A percentile compares a stretch with the other conserved stretches of the same genome.
These are phyloP conservation scores for Diospyros lotus DNA, from an alignment of 148 eudicot species.

Conservation along the genomic window DNA sequence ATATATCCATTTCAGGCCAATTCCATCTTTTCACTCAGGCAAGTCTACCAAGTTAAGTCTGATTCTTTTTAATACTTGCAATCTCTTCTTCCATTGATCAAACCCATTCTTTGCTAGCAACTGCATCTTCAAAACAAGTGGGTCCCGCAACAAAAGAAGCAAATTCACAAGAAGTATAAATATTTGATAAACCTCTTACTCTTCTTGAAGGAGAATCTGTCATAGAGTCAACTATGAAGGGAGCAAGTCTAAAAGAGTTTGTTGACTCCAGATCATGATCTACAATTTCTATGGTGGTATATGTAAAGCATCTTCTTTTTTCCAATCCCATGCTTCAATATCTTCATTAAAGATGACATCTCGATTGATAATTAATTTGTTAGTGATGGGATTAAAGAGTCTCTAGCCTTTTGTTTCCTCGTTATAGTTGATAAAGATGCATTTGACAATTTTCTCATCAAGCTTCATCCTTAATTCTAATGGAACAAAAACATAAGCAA, in stretches of 20 bases:
- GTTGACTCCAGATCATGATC: neutral
- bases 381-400: neutral
- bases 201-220: neutral
- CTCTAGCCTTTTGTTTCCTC: neutral
- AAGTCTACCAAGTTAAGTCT: neutral
- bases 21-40: neutral
- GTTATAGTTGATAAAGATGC: neutral
- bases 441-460: neutral
- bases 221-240: neutral
- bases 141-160: neutral
- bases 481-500: neutral
- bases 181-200: neutral
- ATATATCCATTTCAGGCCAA: constrained; percentile 2
- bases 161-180: neutral
- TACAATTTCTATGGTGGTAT: neutral
- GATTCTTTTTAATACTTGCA: neutral
- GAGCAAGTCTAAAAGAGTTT: neutral
- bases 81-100: neutral
- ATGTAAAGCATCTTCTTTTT: neutral
- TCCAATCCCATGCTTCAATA: neutral
- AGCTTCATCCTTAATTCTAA: neutral
- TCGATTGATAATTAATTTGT: no score
- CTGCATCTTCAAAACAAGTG: neutral
- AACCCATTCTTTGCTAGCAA: neutral
- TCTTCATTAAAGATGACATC: neutral